Conservation (phyloP, 305 asterid genomes). For the Fraxinus albicans region DNA sequence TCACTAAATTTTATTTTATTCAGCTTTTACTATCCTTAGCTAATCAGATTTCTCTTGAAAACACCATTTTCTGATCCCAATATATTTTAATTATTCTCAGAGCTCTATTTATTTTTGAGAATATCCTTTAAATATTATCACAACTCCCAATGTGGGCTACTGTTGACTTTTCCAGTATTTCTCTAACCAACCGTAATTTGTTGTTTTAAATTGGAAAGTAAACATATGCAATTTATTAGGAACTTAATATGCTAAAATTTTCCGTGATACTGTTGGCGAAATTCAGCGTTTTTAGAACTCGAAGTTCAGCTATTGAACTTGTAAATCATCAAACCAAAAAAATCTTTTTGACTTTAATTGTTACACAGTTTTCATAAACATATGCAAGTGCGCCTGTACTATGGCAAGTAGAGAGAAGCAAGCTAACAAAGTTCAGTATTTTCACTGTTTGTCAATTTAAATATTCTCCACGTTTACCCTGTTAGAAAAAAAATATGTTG, state of each 20-base stretch:
- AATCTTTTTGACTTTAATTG: not conserved
- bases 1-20: not conserved
- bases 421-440: not conserved
- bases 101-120: not conserved
- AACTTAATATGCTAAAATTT: not conserved
- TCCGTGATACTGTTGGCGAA: not conserved
- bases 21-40: not conserved
- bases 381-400: not conserved
- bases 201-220: not conserved
- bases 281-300: not conserved
- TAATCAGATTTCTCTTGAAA: not conserved
- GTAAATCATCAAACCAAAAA: not conserved
- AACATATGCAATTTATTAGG: not conserved
- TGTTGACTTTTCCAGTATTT: not conserved
- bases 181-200: not conserved
- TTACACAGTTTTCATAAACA: not conserved
- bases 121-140: not conserved
- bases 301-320: not conserved
- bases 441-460: not conserved
- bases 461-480: not conserved
- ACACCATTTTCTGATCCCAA: not conserved
- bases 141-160: not conserved
- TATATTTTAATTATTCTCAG: not conserved
- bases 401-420: not conserved
- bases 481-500: not conserved